Evolutionary conservation across 2,329 filamentous ascomycete species (phyloP).

Genomic region (Arthrobotrys iridis): DNA sequence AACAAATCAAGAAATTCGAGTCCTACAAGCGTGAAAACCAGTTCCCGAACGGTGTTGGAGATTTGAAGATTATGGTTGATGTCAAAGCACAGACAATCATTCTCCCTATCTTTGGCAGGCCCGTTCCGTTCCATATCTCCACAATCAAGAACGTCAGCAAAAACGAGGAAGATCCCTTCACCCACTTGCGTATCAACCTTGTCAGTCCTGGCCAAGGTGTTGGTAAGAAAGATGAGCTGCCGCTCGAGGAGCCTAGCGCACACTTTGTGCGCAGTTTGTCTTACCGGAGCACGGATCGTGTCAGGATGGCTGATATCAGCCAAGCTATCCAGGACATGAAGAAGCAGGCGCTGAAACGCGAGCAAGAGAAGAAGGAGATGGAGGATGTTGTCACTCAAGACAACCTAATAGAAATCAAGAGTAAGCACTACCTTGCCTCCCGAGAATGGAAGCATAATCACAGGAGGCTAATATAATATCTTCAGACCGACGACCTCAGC

Average conservation of each 20-base stretch:
- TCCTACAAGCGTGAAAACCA: slow-evolving; percentile 99
- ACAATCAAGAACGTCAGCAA: slow-evolving; percentile 99
- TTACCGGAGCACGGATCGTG: slow-evolving; percentile 88
- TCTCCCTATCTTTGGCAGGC: slow-evolving; percentile 94
- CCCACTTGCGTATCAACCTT: slow-evolving; percentile 95
- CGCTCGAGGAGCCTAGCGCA: slow-evolving; percentile 93
- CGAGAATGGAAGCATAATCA: not conserved
- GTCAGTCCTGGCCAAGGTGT: slow-evolving; percentile 96
- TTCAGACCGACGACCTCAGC: slow-evolving; percentile 76
- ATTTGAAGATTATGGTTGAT: slow-evolving; percentile 89
- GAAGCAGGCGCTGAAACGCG: slow-evolving; percentile 87
- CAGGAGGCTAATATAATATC: slow-evolving; percentile 67
- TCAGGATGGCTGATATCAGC: slow-evolving; percentile 88
- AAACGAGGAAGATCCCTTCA: slow-evolving; percentile 93
- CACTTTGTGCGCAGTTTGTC: slow-evolving; percentile 97
- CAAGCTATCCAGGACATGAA: slow-evolving; percentile 96
- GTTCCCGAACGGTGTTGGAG: slow-evolving; percentile 81
- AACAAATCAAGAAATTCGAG: slow-evolving; percentile 99
- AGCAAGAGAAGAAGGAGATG: slow-evolving; percentile 99
- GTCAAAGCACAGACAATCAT: slow-evolving; percentile 89
- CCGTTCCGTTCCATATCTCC: slow-evolving; percentile 96
- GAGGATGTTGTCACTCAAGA: slow-evolving; percentile 99
- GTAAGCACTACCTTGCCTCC: slow-evolving; percentile 63
- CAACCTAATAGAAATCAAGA: slow-evolving; percentile 93
- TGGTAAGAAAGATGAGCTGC: slow-evolving; percentile 87